phyloP scores from a whole-genome alignment of 1,284 basidiomycete species.

The Pseudozyma hubeiensis region DNA sequence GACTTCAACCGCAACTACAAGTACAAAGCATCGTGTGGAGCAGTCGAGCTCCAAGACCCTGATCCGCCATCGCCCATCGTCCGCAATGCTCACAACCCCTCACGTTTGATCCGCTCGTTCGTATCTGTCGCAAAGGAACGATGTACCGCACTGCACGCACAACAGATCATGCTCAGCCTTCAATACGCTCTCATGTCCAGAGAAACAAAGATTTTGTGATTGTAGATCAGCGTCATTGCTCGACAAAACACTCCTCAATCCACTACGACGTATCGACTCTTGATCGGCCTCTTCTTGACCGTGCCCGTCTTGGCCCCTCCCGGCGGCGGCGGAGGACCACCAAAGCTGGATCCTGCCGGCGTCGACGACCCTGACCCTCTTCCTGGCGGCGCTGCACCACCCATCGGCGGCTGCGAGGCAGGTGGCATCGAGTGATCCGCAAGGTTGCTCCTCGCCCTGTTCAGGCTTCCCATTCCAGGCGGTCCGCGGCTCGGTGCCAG shows the following conservation, averaged over 20 bases:
- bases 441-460: slow-evolving; percentile 54
- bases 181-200: not conserved
- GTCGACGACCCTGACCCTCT: slow-evolving; percentile 17
- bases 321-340: slow-evolving; percentile 44
- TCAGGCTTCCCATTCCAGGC: slow-evolving; percentile 27
- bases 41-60: not conserved
- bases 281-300: slow-evolving; percentile 65
- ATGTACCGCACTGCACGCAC: no score
- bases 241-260: slow-evolving; percentile 29
- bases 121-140: no score
- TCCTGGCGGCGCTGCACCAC: slow-evolving; percentile 1
- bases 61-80: not conserved
- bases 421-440: slow-evolving; percentile 58
- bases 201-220: not conserved
- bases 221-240: not conserved
- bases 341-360: slow-evolving; percentile 14
- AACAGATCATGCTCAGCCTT: no score
- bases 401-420: slow-evolving; percentile 52
- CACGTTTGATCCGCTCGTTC: no score
- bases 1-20: not conserved
- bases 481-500: slow-evolving; percentile 23
- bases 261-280: slow-evolving; percentile 65
- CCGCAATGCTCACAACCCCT: no score
- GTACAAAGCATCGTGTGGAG: not conserved
- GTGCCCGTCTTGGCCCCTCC: slow-evolving; percentile 38